Evolutionary conservation across 129 eudicot genomes (phyloP).

Genomic region (Gnaphalium uliginosum): DNA sequence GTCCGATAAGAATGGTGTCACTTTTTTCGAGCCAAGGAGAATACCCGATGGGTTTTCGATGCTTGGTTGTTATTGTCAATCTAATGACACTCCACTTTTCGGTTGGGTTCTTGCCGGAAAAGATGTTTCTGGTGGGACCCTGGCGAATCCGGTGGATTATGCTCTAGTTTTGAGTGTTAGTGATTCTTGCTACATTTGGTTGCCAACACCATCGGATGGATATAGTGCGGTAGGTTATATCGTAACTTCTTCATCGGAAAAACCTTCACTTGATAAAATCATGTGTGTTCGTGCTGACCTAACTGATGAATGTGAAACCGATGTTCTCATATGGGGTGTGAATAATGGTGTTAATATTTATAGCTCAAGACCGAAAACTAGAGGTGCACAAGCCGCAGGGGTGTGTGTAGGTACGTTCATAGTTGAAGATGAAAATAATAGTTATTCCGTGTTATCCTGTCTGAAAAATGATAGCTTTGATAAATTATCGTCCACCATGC

Average conservation of each 20-base stretch:
- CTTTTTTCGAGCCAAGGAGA: slow-evolving; percentile 54
- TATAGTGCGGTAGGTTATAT: slow-evolving; percentile 48
- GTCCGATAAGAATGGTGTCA: slow-evolving; percentile 36
- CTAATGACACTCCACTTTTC: slow-evolving; percentile 53
- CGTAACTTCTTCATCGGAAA: slow-evolving; percentile 47
- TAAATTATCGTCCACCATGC: slow-evolving; percentile 36
- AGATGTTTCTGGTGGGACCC: slow-evolving; percentile 36
- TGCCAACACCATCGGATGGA: slow-evolving; percentile 51
- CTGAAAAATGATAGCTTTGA: slow-evolving; percentile 43
- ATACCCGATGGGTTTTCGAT: slow-evolving; percentile 63
- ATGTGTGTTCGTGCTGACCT: slow-evolving; percentile 48
- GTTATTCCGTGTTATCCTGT: slow-evolving; percentile 35
- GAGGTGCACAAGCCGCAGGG: slow-evolving; percentile 48
- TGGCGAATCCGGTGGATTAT: slow-evolving; percentile 48
- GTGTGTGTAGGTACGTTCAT: slow-evolving; percentile 46
- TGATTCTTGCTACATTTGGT: slow-evolving; percentile 58
- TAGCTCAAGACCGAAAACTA: slow-evolving; percentile 38
- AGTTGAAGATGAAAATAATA: slow-evolving; percentile 16
- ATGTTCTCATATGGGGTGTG: slow-evolving; percentile 43
- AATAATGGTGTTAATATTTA: slow-evolving; percentile 35
- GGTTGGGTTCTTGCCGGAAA: slow-evolving; percentile 58
- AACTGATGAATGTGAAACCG: slow-evolving; percentile 47
- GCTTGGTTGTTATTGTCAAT: slow-evolving; percentile 66
- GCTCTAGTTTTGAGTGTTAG: slow-evolving; percentile 43
- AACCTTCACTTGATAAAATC: slow-evolving; percentile 47